phyloP scores from a whole-genome alignment of 345 rosid species.

The Populus nigra region DNA sequence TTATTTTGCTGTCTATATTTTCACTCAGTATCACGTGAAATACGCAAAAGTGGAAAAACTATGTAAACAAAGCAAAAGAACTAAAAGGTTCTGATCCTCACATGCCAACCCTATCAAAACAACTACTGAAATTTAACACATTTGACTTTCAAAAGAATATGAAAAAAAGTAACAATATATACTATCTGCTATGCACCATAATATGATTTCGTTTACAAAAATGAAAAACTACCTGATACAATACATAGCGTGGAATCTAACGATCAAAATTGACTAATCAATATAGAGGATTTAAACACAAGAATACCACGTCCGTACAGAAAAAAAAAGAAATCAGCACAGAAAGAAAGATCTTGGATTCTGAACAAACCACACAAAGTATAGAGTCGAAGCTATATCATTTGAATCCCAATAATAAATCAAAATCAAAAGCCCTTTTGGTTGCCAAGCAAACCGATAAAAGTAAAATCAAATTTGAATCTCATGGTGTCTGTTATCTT shows the following conservation, averaged over 20 bases:
- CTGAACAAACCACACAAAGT: background rate
- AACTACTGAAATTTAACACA: background rate
- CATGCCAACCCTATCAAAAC: background rate
- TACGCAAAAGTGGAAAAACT: background rate
- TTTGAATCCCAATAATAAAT: background rate
- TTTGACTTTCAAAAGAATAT: background rate
- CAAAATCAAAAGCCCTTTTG: background rate
- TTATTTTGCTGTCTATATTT: background rate
- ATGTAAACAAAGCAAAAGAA: background rate
- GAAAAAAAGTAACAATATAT: background rate
- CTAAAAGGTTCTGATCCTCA: background rate
- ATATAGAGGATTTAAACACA: background rate
- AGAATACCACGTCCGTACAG: background rate
- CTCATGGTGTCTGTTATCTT: background rate
- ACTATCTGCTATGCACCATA: background rate
- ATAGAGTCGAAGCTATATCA: background rate
- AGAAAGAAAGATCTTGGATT: slow-evolving; percentile 12
- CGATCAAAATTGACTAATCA: background rate
- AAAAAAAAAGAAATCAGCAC: background rate
- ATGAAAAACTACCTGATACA: background rate
- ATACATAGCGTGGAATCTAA: background rate
- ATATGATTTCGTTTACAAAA: background rate
- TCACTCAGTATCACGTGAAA: background rate
- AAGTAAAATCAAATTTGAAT: background rate
- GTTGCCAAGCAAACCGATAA: background rate